Evolutionary conservation across 768 basidiomycete genomes (phyloP).

Genomic region (Tulasnella sp.): DNA sequence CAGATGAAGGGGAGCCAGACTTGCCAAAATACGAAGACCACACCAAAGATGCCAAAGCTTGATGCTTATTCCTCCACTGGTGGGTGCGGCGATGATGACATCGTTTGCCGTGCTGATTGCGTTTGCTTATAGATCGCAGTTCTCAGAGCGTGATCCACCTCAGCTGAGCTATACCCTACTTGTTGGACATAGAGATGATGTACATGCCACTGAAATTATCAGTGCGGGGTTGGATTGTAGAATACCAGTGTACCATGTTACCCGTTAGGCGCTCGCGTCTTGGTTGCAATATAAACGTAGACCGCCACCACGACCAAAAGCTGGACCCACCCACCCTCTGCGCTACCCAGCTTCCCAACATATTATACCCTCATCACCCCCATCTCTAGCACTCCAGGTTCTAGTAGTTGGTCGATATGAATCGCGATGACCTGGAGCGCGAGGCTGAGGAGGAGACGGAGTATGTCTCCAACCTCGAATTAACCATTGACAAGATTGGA

Average conservation of each 20-base stretch:
- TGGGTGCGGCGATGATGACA: background rate
- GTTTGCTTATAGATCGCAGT: background rate
- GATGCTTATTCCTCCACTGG: background rate
- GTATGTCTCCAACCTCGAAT: slow-evolving; percentile 53
- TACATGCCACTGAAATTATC: background rate
- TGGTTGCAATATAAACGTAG: slow-evolving; percentile 6
- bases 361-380: background rate
- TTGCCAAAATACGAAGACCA: background rate
- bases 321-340: background rate
- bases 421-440: background rate
- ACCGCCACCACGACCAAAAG: background rate
- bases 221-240: background rate
- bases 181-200: background rate
- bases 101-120: background rate
- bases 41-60: background rate
- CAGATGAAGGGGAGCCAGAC: background rate
- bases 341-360: background rate
- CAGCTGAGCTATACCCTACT: background rate
- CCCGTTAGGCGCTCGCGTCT: background rate
- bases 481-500: slow-evolving; percentile 84
- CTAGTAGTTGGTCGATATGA: background rate
- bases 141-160: background rate
- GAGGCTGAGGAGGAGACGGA: slow-evolving; percentile 16
- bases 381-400: background rate
- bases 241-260: background rate